Conservation (phyloP, 192 early-diverging fungal genomes). For the Geranomyces michiganensis region DNA sequence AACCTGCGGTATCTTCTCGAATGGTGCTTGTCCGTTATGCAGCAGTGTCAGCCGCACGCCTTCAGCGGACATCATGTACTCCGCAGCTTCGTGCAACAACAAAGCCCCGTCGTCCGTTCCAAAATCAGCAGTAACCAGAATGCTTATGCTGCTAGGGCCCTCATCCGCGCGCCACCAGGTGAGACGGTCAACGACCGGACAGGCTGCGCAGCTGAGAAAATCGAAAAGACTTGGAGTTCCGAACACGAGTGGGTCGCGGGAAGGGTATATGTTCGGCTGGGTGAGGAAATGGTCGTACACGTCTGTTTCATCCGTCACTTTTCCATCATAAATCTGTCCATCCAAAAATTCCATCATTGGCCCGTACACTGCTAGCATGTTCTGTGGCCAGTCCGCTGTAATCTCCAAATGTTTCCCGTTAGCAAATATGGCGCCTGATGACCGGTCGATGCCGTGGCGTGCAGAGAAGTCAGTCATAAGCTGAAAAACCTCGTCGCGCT, state of each 20-base stretch:
- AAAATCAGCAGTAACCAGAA: constrained; percentile 43
- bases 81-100: constrained; percentile 36
- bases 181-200: neutral
- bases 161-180: neutral
- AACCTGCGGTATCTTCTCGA: neutral
- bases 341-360: constrained; percentile 54
- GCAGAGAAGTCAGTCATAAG: neutral
- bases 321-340: constrained; percentile 50
- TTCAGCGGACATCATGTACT: constrained; percentile 12
- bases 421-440: constrained; percentile 63
- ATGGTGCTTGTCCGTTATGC: constrained; percentile 1
- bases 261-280: constrained; percentile 55
- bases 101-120: constrained; percentile 45
- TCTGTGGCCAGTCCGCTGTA: constrained; percentile 54
- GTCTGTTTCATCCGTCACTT: constrained; percentile 56
- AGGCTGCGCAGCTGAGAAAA: constrained; percentile 5
- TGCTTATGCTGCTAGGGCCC: constrained; percentile 12
- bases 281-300: constrained; percentile 76
- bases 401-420: constrained; percentile 79
- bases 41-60: constrained; percentile 22
- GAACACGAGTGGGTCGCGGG: constrained; percentile 72
- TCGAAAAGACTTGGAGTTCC: constrained; percentile 32
- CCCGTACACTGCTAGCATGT: constrained; percentile 54
- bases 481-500: neutral
- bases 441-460: neutral